These are phyloP conservation scores for Dioscorea alata DNA, from an alignment of 106 monocot species.

Conservation along the genomic window DNA sequence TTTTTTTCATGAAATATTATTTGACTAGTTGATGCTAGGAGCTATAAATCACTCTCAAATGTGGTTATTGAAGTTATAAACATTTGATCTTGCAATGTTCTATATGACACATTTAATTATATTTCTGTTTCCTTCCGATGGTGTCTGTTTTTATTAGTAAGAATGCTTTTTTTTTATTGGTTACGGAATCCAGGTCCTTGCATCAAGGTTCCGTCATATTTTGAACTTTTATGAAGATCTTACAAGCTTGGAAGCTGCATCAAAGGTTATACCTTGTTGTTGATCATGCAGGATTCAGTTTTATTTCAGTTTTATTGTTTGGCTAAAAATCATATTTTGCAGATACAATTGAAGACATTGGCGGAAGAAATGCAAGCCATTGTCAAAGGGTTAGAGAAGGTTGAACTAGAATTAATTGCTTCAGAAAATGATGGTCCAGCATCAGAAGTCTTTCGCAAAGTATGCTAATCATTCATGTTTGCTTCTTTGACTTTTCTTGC, in stretches of 20 bases:
- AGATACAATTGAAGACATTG: constrained; percentile 83
- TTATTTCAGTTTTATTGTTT: neutral
- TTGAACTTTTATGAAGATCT: constrained; percentile 81
- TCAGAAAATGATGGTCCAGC: constrained; percentile 97
- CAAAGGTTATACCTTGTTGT: constrained; percentile 55
- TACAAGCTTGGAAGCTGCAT: constrained; percentile 75
- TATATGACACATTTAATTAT: no score
- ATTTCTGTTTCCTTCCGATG: no score
- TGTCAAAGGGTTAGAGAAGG: constrained; percentile 86
- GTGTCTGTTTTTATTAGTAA: neutral
- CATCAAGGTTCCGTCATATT: constrained; percentile 69
- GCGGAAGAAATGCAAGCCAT: constrained; percentile 99
- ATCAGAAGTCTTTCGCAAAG: constrained; percentile 82
- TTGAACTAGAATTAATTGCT: constrained; percentile 63
- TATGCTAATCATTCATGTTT: constrained; percentile 16
- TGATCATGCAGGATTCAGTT: constrained; percentile 8
- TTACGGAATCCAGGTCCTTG: constrained; percentile 64
- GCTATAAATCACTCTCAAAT: neutral
- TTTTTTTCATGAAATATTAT: neutral
- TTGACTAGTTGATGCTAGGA: neutral
- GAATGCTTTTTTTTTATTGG: neutral
- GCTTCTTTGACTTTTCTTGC: no score
- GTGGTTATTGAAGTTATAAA: neutral
- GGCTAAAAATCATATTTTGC: neutral
- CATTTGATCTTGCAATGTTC: no score